Evolutionary conservation across 257 asterid genomes (phyloP), one percentile per base, ranked within the genome.

Genomic region (Plantago elongata): DNA sequence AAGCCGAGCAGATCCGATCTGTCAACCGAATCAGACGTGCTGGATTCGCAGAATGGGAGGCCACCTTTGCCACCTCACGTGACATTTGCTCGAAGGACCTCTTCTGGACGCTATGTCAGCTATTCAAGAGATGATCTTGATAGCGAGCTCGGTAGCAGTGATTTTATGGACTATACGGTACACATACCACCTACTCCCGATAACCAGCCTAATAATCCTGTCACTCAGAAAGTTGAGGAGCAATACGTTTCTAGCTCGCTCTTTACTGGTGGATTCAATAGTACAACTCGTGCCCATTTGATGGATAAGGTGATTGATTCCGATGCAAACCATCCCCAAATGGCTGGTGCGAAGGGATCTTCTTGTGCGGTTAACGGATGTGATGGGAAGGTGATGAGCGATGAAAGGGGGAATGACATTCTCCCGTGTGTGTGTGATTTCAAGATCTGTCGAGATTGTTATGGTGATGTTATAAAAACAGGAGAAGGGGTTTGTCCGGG

Each of bases 351-450:
- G 9, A 84, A 84, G 62, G 92, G 92, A 50, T 84, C 92, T 8
- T 80, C 86, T 0, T 84, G 92, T 61, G 79, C 88, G 0, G 70
- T 84, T 22, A 56, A 75, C 43, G 92, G 92, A 12, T 82, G 93
- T 52, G 92, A 82, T 60, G 84, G 86, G 1, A 84, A 77, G 43
- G 92, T 77, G 61, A 81, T 84, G 92, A 77, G 88, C 61, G 88
- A 84, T 49, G 86, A 79, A 54, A 77, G 92, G 60, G 92, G 92
- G 0, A 43, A 78, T 9, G 94, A 85, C 30, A 77, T 85, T 15
- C 75, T 85, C 17, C 94, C 94, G 0, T 85, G 94, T 71, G 87
- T 76, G 75, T 85, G 94, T 61, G 94, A 85, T 69, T 85, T 85
- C 83, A 85, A 85, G 77, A 85, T 85, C 9, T 85, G 94, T 11